Percentiles rank a stretch among this genome's conserved stretches.
Evolutionary conservation across 768 basidiomycete species (phyloP).

Genomic region (Floccularia luteovirens): DNA sequence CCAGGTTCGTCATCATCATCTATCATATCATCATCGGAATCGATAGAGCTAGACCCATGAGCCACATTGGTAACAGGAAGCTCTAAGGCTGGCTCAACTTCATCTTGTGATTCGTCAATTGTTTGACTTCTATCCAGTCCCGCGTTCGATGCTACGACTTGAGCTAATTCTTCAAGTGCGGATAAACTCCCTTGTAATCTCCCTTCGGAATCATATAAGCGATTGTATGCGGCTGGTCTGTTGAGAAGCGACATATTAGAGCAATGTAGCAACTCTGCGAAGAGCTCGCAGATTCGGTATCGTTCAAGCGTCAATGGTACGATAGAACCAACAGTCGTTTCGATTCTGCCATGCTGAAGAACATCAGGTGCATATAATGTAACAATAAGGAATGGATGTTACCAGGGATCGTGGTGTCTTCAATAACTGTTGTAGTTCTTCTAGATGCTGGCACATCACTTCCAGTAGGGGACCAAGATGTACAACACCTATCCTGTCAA

Average conservation of each 20-base stretch:
- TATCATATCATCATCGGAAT: conserved; percentile 78
- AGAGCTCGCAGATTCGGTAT: conserved; percentile 92
- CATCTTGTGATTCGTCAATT: conserved; percentile 52
- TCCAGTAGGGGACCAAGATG: conserved; percentile 80
- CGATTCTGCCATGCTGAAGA: conserved; percentile 53
- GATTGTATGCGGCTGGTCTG: conserved; percentile 52
- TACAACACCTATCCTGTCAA: conserved; percentile 82
- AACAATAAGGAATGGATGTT: conserved; percentile 17
- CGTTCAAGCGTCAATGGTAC: conserved; percentile 89
- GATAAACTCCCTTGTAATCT: conserved; percentile 82
- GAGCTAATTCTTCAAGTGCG: conserved; percentile 80
- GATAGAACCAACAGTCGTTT: conserved; percentile 68
- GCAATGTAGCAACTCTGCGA: conserved; percentile 94
- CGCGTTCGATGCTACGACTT: conserved; percentile 66
- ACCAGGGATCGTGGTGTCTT: conserved; percentile 72
- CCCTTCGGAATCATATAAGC: conserved; percentile 77
- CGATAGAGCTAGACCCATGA: conserved; percentile 42
- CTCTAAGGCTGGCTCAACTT: conserved; percentile 56
- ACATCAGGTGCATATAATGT: background rate
- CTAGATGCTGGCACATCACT: conserved; percentile 61
- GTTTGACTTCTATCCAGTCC: conserved; percentile 46
- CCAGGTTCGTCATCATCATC: conserved; percentile 57
- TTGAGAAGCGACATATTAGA: conserved; percentile 98
- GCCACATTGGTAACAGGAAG: conserved; percentile 54
- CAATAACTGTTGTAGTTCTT: conserved; percentile 64